Conservation (phyloP, 306 rosid genomes). For the Argentina anserina region DNA sequence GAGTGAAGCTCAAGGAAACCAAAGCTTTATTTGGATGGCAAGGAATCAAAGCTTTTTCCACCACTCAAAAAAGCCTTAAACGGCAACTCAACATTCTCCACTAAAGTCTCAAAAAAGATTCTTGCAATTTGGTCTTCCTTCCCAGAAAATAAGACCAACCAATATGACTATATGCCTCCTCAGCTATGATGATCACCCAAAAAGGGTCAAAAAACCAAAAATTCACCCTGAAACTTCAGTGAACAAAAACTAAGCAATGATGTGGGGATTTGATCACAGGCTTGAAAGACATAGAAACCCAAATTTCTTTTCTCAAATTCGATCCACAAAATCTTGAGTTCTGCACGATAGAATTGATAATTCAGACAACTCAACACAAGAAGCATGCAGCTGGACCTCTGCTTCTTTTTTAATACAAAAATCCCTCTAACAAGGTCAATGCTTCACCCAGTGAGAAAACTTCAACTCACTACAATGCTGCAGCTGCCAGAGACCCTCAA, state of each 20-base stretch:
- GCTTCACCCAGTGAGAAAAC: constrained; percentile 33
- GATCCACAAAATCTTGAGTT: constrained; percentile 28
- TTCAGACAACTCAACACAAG: constrained; percentile 11
- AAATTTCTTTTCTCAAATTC: constrained; percentile 33
- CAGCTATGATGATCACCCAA: constrained; percentile 23
- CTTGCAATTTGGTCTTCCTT: constrained; percentile 23
- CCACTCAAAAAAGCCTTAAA: constrained; percentile 22
- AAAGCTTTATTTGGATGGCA: constrained; percentile 55
- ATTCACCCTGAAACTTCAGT: constrained; percentile 23
- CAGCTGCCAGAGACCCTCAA: constrained; percentile 16
- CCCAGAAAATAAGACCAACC: constrained; percentile 26
- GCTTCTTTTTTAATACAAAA: constrained; percentile 2
- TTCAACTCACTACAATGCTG: constrained; percentile 24
- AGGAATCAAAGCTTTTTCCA: constrained; percentile 56
- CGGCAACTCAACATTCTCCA: constrained; percentile 30
- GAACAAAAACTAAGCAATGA: constrained; percentile 25
- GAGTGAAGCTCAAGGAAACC: constrained; percentile 39
- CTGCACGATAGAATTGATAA: constrained; percentile 28
- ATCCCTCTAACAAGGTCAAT: constrained; percentile 7
- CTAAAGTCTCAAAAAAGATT: constrained; percentile 35
- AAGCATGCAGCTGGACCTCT: constrained; percentile 18
- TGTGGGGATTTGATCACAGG: constrained; percentile 28
- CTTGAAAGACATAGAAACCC: constrained; percentile 36
- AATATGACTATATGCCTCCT: constrained; percentile 26
- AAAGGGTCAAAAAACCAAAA: constrained; percentile 30